Base-by-base conservation (phyloP, 805 yeast species). In the Candida xyloterini region DNA sequence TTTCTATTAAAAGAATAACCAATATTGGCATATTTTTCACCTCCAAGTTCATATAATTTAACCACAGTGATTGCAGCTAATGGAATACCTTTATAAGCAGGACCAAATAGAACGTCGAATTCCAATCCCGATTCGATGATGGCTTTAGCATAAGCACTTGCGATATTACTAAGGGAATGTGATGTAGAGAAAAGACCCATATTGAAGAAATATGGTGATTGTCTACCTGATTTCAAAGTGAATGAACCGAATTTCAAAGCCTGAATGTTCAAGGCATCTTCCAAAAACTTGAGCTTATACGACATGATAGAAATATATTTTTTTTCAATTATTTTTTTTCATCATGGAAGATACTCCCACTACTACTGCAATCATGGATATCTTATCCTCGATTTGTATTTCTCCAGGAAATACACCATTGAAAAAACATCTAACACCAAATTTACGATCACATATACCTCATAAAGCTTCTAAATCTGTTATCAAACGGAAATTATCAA, bases 81-180 rank as follows among this genome's bases (percentile, higher is more conserved):
- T 15, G 99, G 95, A 53, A 91, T 91, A 14, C 99, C 99, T 68
- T 93, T 93, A 67, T 91, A 91, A 21, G 99, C 99, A 9, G 99
- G 99, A 7, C 99, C 99, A 58, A 91, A 91, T 40, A 91, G 68
- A 30, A 93, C 80, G 56, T 91, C 98, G 54, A 91, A 90, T 60
- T 89, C 82, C 35, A 91, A 57, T 5, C 84, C 91, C 0, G 91
- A 76, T 33, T 76, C 79, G 51, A 90, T 80, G 50, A 91, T 91
- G 21, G 96, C 84, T 43, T 77, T 74, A 22, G 99, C 98, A 59
- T 90, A 93, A 6, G 96, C 84, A 5, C 82, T 76, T 15, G 96
- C 96, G 52, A 91, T 70, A 28, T 80, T 78, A n/a, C 87, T 78
- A 45, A 91, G 71, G 43, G 84, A 73, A 49, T 75, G 76, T 27